Evolutionary conservation across 176 grass and related monocot species (phyloP).

Genomic region (Oryza meyeriana): DNA sequence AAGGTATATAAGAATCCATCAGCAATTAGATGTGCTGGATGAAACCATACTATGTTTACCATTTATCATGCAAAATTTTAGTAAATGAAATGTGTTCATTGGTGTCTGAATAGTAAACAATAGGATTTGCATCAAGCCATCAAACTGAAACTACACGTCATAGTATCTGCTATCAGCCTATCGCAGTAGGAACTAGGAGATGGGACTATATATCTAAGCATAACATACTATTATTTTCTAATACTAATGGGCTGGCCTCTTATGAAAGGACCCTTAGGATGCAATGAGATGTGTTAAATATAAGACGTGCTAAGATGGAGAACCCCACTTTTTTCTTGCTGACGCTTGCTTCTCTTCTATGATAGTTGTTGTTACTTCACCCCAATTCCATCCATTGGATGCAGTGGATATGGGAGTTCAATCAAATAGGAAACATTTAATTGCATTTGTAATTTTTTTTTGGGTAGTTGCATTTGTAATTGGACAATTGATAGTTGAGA

Average conservation of each 20-base stretch:
- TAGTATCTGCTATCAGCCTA: neutral
- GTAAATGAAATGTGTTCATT: slow-evolving; percentile 15
- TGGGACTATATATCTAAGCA: neutral
- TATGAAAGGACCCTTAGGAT: neutral
- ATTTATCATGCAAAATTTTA: neutral
- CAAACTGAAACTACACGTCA: neutral
- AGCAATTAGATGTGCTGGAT: neutral
- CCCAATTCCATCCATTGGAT: too few species aligned
- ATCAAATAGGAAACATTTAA: too few species aligned
- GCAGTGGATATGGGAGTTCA: too few species aligned
- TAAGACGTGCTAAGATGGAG: too few species aligned
- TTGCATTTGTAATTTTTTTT: too few species aligned
- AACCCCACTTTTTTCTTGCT: too few species aligned
- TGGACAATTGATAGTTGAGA: too few species aligned
- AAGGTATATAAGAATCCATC: neutral
- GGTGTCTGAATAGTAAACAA: neutral
- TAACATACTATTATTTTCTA: neutral
- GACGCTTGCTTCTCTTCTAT: too few species aligned
- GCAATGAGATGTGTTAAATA: neutral
- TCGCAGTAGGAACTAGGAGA: neutral
- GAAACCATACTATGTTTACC: neutral
- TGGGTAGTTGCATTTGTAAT: too few species aligned
- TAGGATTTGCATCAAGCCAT: neutral
- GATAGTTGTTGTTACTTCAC: too few species aligned
- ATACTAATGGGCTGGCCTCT: too few species aligned